A percentile compares a stretch with the other conserved stretches of the same genome.
These are phyloP conservation scores for Mrakia frigida DNA, from an alignment of 768 basidiomycete genomes.

Conservation along the genomic window DNA sequence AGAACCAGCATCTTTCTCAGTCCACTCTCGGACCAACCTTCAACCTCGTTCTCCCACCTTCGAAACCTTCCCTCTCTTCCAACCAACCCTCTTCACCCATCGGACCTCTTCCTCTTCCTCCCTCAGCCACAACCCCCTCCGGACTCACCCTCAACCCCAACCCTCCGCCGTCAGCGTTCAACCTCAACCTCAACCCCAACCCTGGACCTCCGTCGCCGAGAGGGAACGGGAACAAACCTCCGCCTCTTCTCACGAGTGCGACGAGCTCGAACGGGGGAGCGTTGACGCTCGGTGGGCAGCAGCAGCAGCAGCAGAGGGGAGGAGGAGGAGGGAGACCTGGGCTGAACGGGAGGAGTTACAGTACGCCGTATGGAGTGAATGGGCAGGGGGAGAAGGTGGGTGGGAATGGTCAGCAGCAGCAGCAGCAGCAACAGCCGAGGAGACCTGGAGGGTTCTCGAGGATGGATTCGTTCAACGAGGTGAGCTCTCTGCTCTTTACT, in stretches of 20 bases:
- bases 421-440: neutral
- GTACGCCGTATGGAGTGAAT: constrained; percentile 10
- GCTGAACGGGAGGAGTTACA: constrained; percentile 8
- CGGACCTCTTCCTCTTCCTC: neutral
- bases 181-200: neutral
- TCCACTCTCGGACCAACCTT: constrained; percentile 3
- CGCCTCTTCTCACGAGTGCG: neutral
- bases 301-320: neutral
- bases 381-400: neutral
- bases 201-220: neutral
- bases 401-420: neutral
- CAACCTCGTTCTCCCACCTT: constrained; percentile 20
- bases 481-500: neutral
- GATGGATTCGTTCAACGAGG: constrained; percentile 22
- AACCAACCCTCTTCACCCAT: neutral
- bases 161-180: neutral
- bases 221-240: neutral
- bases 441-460: constrained; percentile 14
- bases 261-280: neutral
- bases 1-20: neutral
- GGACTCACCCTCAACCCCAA: neutral
- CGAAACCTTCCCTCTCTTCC: constrained; percentile 7
- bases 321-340: neutral
- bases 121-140: neutral
- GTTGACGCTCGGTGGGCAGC: constrained; percentile 1